These are phyloP conservation scores for Oryza rufipogon DNA, from an alignment of 176 grass and related monocot species.

Conservation along the genomic window DNA sequence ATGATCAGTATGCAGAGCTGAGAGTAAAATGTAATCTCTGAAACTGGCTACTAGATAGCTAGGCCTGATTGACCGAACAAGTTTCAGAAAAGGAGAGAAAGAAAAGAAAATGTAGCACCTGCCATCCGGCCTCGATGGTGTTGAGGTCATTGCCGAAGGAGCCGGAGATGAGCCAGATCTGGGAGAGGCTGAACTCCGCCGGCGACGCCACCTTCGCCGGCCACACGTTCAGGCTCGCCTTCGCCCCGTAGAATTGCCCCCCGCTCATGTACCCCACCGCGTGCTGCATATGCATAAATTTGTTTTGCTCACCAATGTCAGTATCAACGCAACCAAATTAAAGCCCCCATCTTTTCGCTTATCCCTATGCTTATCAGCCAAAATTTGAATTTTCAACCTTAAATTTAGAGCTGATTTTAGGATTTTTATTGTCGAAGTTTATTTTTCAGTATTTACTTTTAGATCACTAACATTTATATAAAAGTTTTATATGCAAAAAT, in stretches of 20 bases:
- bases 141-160: slow-evolving; percentile 95
- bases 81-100: background rate
- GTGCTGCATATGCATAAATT: slow-evolving; percentile 67
- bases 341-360: no score
- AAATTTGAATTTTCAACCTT: no score
- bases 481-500: no score
- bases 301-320: no score
- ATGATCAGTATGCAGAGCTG: background rate
- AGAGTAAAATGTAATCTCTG: background rate
- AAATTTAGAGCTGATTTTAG: no score
- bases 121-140: slow-evolving; percentile 97
- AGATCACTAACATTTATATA: no score
- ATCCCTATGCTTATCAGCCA: no score
- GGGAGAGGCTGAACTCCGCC: slow-evolving; percentile 94
- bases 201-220: slow-evolving; percentile 68
- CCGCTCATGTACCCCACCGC: slow-evolving; percentile 84
- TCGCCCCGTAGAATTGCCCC: slow-evolving; percentile 79
- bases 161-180: slow-evolving; percentile 94
- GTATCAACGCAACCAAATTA: no score
- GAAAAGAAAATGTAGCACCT: slow-evolving; percentile 42
- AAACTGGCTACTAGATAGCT: background rate
- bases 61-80: background rate
- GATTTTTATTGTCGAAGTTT: no score
- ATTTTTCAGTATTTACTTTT: no score
- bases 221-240: slow-evolving; percentile 96